Percentiles rank a stretch among this genome's conserved stretches.
phyloP scores from a whole-genome alignment of 306 rosid genomes.

The Sophora flavescens region DNA sequence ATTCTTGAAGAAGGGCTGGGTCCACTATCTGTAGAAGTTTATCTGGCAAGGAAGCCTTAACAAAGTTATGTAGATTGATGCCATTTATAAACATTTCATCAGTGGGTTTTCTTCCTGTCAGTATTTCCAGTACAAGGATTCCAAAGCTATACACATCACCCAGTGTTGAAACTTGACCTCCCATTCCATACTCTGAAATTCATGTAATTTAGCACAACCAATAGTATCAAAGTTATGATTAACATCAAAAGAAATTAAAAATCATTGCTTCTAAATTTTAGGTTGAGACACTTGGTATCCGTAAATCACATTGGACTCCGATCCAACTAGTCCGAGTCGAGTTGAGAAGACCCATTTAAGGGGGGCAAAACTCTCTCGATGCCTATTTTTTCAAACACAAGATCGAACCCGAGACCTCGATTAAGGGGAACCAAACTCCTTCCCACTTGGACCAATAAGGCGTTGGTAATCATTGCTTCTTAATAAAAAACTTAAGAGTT shows the following conservation, averaged over 20 bases:
- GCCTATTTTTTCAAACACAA: too few species aligned
- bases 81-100: constrained; percentile 48
- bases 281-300: too few species aligned
- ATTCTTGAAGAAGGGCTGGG: constrained; percentile 44
- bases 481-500: neutral
- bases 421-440: too few species aligned
- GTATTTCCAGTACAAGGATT: constrained; percentile 48
- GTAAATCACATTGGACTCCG: too few species aligned
- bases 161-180: constrained; percentile 34
- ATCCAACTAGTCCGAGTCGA: too few species aligned
- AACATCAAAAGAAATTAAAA: neutral
- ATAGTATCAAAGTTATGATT: neutral
- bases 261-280: neutral
- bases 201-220: neutral
- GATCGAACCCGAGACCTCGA: too few species aligned
- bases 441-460: too few species aligned
- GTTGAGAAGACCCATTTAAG: too few species aligned
- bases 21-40: constrained; percentile 46
- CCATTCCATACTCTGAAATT: constrained; percentile 49
- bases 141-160: constrained; percentile 57
- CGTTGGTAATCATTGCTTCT: too few species aligned
- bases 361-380: too few species aligned
- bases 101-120: constrained; percentile 43
- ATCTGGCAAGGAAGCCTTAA: constrained; percentile 40
- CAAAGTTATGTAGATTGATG: constrained; percentile 39